Percentiles rank a stretch among this genome's conserved stretches.
These are phyloP conservation scores for Nidularia pulvinata DNA, from an alignment of 768 basidiomycete genomes.

Conservation along the genomic window DNA sequence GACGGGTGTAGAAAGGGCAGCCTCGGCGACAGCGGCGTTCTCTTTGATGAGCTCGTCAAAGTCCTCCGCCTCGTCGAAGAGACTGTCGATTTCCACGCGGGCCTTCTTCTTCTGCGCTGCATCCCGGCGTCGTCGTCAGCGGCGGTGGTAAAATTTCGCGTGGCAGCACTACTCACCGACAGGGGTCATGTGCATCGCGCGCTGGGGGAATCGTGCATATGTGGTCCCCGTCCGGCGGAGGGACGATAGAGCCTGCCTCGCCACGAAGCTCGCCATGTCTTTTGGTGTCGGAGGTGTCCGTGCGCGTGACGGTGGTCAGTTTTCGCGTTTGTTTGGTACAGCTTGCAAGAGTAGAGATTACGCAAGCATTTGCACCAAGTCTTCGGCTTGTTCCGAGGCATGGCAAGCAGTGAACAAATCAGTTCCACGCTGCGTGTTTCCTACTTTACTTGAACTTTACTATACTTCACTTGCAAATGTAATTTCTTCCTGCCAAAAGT, in stretches of 20 bases:
- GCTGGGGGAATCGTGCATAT: background rate
- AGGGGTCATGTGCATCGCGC: conserved; percentile 15
- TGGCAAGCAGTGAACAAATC: no score
- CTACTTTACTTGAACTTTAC: no score
- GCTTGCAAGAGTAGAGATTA: no score
- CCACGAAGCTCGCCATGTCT: background rate
- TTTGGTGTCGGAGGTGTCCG: background rate
- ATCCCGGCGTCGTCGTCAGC: conserved; percentile 6
- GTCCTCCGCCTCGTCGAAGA: conserved; percentile 22
- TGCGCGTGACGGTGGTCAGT: no score
- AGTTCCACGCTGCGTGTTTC: no score
- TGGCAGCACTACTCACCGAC: conserved; percentile 13
- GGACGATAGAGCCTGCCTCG: background rate
- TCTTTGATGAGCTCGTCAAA: conserved; percentile 13
- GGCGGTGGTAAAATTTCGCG: conserved; percentile 1
- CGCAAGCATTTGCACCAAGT: no score
- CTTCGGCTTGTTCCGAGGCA: no score
- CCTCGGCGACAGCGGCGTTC: conserved; percentile 1
- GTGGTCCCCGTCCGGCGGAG: background rate
- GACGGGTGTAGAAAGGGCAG: conserved; percentile 6
- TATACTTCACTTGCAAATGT: no score
- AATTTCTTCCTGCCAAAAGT: no score
- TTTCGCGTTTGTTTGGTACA: no score
- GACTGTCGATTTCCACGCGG: conserved; percentile 21
- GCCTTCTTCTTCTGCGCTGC: conserved; percentile 29